A percentile compares a stretch with the other conserved stretches of the same genome.
Conservation (phyloP, 768 basidiomycete species). For the Tricholoma furcatifolium region DNA sequence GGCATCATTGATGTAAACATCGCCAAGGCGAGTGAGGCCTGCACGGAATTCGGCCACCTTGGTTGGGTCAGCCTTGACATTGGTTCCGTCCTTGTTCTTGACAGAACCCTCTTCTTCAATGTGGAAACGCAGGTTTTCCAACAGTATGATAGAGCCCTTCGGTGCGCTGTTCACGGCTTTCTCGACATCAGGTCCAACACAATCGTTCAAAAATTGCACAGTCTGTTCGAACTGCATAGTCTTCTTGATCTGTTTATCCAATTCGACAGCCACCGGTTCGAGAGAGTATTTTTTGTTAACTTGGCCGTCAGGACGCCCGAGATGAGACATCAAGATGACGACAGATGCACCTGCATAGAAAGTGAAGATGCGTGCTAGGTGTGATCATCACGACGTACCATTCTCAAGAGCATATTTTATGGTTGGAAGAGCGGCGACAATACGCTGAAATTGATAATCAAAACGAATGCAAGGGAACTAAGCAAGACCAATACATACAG, state of each 20-base stretch:
- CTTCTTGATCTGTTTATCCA: conserved; percentile 70
- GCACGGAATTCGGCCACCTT: conserved; percentile 83
- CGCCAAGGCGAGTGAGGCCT: conserved; percentile 86
- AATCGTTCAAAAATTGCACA: conserved; percentile 83
- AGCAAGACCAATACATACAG: conserved; percentile 53
- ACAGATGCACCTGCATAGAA: conserved; percentile 61
- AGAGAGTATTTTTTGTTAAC: conserved; percentile 88
- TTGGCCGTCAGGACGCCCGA: conserved; percentile 95
- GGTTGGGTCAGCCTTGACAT: conserved; percentile 88
- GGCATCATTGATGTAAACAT: conserved; percentile 98
- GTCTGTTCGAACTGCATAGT: conserved; percentile 60
- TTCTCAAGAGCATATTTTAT: conserved; percentile 90
- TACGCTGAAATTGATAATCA: conserved; percentile 59
- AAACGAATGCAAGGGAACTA: conserved; percentile 10
- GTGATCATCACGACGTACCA: conserved; percentile 39
- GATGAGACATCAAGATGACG: conserved; percentile 95
- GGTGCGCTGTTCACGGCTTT: conserved; percentile 66
- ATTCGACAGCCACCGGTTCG: conserved; percentile 78
- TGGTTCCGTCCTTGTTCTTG: conserved; percentile 92
- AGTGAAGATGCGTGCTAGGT: conserved; percentile 12
- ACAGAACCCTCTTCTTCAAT: conserved; percentile 95
- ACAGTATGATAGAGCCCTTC: conserved; percentile 74
- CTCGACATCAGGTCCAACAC: conserved; percentile 85
- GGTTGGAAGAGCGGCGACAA: conserved; percentile 94
- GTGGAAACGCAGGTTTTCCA: conserved; percentile 98